These are phyloP conservation scores for Histomonas meleagridis DNA, from an alignment of 208 protist species.

Conservation along the genomic window DNA sequence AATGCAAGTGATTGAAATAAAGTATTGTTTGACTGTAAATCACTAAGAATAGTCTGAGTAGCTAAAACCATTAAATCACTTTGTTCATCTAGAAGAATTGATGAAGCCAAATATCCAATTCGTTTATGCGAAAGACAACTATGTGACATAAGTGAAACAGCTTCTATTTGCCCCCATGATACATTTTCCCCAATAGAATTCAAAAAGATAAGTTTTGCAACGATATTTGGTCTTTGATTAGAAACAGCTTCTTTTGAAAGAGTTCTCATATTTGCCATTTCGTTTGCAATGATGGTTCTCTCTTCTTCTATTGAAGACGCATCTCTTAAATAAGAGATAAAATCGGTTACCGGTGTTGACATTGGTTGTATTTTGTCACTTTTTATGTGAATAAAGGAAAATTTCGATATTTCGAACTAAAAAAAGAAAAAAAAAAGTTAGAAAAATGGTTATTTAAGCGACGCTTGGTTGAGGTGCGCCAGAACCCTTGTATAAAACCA, in stretches of 20 bases:
- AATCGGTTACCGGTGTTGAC: not conserved
- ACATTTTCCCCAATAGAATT: not conserved
- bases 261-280: not conserved
- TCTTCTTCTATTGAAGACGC: not conserved
- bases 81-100: constrained; percentile 30
- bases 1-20: not conserved
- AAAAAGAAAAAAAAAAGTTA: too few species aligned
- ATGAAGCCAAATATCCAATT: constrained; percentile 36
- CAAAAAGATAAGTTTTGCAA: constrained; percentile 24
- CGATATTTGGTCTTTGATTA: not conserved
- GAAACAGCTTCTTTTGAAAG: not conserved
- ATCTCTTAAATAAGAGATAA: not conserved
- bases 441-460: too few species aligned
- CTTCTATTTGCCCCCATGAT: constrained; percentile 36
- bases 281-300: not conserved
- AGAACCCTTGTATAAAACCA: too few species aligned
- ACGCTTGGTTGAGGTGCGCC: too few species aligned
- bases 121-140: not conserved
- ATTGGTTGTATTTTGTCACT: too few species aligned
- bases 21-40: not conserved
- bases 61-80: constrained; percentile 5
- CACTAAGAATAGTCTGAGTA: not conserved
- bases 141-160: not conserved
- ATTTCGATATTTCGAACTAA: too few species aligned
- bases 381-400: too few species aligned